Evolutionary conservation across 768 basidiomycete species (phyloP), one percentile per base, ranked within the genome.

Genomic region (Pleurotus djamor): DNA sequence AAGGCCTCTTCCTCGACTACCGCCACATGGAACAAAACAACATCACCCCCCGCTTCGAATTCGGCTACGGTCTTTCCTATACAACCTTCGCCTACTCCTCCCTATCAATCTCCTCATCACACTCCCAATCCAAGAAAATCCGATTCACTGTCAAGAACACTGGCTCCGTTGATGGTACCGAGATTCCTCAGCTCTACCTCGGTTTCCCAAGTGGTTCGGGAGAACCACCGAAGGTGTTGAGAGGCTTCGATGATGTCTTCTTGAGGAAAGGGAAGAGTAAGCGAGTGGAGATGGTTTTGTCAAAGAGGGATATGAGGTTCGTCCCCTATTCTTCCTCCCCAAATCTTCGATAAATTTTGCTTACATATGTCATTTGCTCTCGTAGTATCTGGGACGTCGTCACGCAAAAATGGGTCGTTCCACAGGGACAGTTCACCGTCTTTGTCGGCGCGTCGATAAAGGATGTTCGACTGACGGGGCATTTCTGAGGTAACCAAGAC

Each of bases 61-160:
- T 58, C 45, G 57, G 57, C 13, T 58, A 48, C 47, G 57, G 57
- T 2, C 34, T 58, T 72, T 85, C 83, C 3, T 93, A 91, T 70
- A 90, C 91, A 49, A 83, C 79, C 0, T 93, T 92, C 69, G 67
- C 76, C 3, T 91, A 89, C 69, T 83, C 85, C 7, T 70, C 38
- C 41, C 54, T 38, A 12, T 0, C 14, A 5, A 10, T 38, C 12
- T 12, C 14, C 37, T 9, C 49, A 9, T 2, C 37, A 0, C 28
- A 37, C 0, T n/a, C 38, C 1, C 38, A 41, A 1, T 2, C 38
- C n/a, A n/a, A 28, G 36, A 44, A 37, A 5, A 8, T 56, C 16
- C 12, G 13, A 10, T 56, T 56, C 54, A 56, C 10, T 14, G 41
- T 56, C 10, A 7, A 21, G 54, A 56, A 56, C 33, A 56, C 38